A percentile compares a stretch with the other conserved stretches of the same genome.
Evolutionary conservation across 768 basidiomycete genomes (phyloP).

Genomic region (Rhodotorula paludigena): DNA sequence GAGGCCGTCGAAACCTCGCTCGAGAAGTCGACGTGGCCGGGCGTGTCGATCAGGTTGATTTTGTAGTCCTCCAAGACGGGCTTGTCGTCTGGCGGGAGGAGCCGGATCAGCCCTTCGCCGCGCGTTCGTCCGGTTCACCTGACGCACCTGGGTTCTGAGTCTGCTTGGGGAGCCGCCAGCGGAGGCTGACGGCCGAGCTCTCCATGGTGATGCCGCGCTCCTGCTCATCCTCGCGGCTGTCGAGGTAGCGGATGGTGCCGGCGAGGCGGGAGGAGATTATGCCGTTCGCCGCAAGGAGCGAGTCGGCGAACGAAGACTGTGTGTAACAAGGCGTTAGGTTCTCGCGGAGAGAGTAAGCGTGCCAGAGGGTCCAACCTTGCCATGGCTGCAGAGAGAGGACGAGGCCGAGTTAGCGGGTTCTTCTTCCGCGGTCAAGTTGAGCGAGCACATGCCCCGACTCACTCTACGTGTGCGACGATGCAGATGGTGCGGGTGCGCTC

Average conservation of each 20-base stretch:
- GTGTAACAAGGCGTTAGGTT: background rate
- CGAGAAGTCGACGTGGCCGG: slow-evolving; percentile 97
- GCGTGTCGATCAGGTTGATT: slow-evolving; percentile 96
- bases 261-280: slow-evolving; percentile 93
- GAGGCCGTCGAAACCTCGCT: slow-evolving; percentile 95
- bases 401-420: slow-evolving; percentile 6
- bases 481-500: slow-evolving; percentile 29
- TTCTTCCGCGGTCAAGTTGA: background rate
- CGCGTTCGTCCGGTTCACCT: too few relatives aligned
- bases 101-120: background rate
- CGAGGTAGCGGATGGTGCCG: slow-evolving; percentile 91
- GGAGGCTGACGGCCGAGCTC: slow-evolving; percentile 84
- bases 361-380: slow-evolving; percentile 4
- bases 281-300: slow-evolving; percentile 90
- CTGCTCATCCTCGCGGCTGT: slow-evolving; percentile 94
- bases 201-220: slow-evolving; percentile 99
- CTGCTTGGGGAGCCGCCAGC: slow-evolving; percentile 65
- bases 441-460: background rate
- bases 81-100: slow-evolving; percentile 29
- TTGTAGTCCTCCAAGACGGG: slow-evolving; percentile 62
- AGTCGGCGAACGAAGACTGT: slow-evolving; percentile 87
- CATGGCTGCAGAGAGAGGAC: slow-evolving; percentile 20
- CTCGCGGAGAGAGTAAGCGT: background rate
- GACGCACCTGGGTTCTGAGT: too few relatives aligned
- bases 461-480: slow-evolving; percentile 39